Base-by-base conservation (phyloP, 805 yeast species). In the Candida insectalens region DNA sequence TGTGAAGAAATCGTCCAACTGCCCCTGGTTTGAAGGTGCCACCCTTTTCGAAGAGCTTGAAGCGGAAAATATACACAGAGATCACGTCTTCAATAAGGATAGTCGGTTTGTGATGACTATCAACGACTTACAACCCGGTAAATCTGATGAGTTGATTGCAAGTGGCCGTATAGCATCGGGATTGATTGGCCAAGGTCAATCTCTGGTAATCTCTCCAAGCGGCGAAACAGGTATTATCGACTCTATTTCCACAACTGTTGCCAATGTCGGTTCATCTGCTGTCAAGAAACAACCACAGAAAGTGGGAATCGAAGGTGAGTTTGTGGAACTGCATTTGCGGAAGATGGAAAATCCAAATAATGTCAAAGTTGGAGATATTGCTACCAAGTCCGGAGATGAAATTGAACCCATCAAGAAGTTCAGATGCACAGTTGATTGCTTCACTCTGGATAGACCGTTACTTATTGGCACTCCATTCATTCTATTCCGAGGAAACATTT, bases 391-490 rank as follows among this genome's bases (percentile, higher is more conserved):
- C 5, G 25, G 25, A 5, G 15, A 26, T 14, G 27, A 23, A 5
- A 61, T 74, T 17, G 65, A 59, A 14, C 58, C 77, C 14, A 63
- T 65, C 2, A 65, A 64, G 32, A 64, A 60, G 33, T 68, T 74
- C 41, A 56, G 57, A n/a, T 73, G 81, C 29, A 71, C 76, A 35
- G 51, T 84, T 28, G 60, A 67, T 27, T 62, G 79, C 4, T 89
- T 89, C 44, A 80, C 80, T 36, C 51, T 76, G 46, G 66, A 65
- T 23, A 67, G 83, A 42, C 96, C 96, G 1, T 56, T 87, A 30
- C 59, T 87, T 27, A 76, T 79, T 10, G 96, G 96, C 6, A 68
- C 94, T 0, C 79, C 88, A 27, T 67, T 85, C 42, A 71, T 84
- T 27, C 53, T 84, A 34, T 85, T 87, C 57, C 68, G 88, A 39